Percentiles rank a stretch among this genome's conserved stretches.
Evolutionary conservation across 768 basidiomycete genomes (phyloP).

Genomic region (Dioszegia crocea): DNA sequence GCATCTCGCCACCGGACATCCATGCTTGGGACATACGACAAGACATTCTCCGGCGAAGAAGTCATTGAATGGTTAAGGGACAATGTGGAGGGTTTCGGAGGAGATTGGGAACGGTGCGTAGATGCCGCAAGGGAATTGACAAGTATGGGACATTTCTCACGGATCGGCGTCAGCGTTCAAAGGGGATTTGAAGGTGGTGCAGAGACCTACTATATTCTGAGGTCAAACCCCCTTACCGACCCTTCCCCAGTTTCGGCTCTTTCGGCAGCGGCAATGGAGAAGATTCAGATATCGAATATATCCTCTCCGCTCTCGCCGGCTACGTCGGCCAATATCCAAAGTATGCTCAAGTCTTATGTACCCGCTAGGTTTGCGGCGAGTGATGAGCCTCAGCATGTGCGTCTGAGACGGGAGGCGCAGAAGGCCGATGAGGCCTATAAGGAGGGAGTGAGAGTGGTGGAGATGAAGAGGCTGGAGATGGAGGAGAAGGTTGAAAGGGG

Average conservation of each 20-base stretch:
- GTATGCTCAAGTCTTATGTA: slow-evolving; percentile 29
- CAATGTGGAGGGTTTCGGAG: slow-evolving; percentile 72
- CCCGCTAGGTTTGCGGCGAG: slow-evolving; percentile 34
- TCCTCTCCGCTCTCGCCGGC: slow-evolving; percentile 29
- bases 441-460: slow-evolving; percentile 72
- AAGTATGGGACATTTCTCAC: slow-evolving; percentile 51
- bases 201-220: slow-evolving; percentile 43
- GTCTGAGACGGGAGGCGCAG: slow-evolving; percentile 71
- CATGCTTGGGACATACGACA: slow-evolving; percentile 52
- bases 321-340: slow-evolving; percentile 31
- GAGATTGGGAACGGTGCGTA: slow-evolving; percentile 72
- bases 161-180: slow-evolving; percentile 55
- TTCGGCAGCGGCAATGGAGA: slow-evolving; percentile 5
- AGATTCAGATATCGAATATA: slow-evolving; percentile 1
- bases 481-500: slow-evolving; percentile 83
- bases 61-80: slow-evolving; percentile 77
- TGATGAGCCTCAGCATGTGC: slow-evolving; percentile 65
- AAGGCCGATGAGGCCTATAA: slow-evolving; percentile 76
- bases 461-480: slow-evolving; percentile 74
- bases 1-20: slow-evolving; percentile 40
- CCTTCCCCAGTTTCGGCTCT: neutral
- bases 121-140: slow-evolving; percentile 65
- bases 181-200: slow-evolving; percentile 54
- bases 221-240: slow-evolving; percentile 18
- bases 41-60: slow-evolving; percentile 84